Evolutionary conservation across 106 monocot species (phyloP), one percentile per base, ranked within the genome.

Genomic region (Chionographis japonica): DNA sequence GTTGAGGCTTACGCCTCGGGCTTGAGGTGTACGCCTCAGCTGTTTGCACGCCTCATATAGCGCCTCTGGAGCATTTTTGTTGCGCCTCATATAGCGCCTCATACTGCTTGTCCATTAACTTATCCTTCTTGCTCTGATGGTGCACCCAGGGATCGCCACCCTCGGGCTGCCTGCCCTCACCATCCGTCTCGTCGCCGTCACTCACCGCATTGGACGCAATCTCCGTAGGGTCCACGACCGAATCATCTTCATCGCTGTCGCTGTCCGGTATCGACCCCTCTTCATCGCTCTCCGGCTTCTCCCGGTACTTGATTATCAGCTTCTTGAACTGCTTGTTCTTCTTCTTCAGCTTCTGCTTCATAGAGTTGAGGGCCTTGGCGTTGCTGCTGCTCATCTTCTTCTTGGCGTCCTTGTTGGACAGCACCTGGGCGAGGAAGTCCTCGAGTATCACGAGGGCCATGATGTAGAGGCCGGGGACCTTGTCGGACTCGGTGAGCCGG

Each of bases 341-440:
- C 78, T 97, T 97, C 75, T 97, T 97, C 40, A 97, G 75, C 68
- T 92, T 97, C 73, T 92, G 92, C 58, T 92, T 97, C 97, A 97
- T 92, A 6, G 97, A 74, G 20, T 97, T 97, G 6, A 97, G 79
- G 1, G 92, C 97, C 72, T 92, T 92, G 0, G 92, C 92, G 51
- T 97, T 97, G 76, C 82, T 87, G 54, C 80, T 92, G 76, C 92
- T 97, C 97, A 92, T 97, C 80, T 97, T 97, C 61, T 92, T 97
- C 83, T 92, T 97, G 2, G 85, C 92, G 52, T 97, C 92, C 73
- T 97, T 97, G 50, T 97, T 97, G 0, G 92, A 84, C 15, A 89
- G 43, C 4, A 92, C 80, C 63, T 92, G 66, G 1, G 76, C 83
- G 53, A 97, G 64, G 52, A 89, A 97, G 61, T 97, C 89, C 78